Evolutionary conservation across 805 yeast genomes (phyloP).

Genomic region (Isabelozyma pseudorhagii): DNA sequence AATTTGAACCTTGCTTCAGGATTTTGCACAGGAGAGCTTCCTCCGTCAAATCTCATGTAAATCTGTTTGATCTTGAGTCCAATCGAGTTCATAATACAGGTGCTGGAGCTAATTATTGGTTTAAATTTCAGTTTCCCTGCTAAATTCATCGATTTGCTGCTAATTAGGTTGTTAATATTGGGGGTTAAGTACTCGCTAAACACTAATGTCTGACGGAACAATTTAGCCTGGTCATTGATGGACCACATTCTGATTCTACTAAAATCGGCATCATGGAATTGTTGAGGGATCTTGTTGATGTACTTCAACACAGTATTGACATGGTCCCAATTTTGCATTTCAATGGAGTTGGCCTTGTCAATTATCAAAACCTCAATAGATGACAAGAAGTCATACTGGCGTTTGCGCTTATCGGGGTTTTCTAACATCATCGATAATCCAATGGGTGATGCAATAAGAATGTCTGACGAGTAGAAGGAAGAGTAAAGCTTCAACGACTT

Average conservation of each 20-base stretch:
- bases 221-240: slow-evolving; percentile 73
- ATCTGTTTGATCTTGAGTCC: slow-evolving; percentile 67
- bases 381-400: slow-evolving; percentile 78
- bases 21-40: slow-evolving; percentile 52
- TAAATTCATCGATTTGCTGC: slow-evolving; percentile 49
- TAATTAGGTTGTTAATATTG: slow-evolving; percentile 61
- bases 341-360: slow-evolving; percentile 82
- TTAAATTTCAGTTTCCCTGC: slow-evolving; percentile 61
- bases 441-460: slow-evolving; percentile 87
- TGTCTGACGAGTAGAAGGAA: slow-evolving; percentile 79
- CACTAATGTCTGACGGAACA: slow-evolving; percentile 73
- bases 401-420: slow-evolving; percentile 49
- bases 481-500: slow-evolving; percentile 82
- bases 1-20: slow-evolving; percentile 81
- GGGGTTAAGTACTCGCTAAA: slow-evolving; percentile 81
- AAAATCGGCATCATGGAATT: slow-evolving; percentile 80
- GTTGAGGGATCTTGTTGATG: slow-evolving; percentile 73
- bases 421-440: slow-evolving; percentile 78
- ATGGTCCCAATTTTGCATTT: slow-evolving; percentile 93
- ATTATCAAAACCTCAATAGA: slow-evolving; percentile 80
- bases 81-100: slow-evolving; percentile 58
- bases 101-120: slow-evolving; percentile 38
- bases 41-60: slow-evolving; percentile 66
- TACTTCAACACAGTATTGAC: slow-evolving; percentile 61
- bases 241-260: slow-evolving; percentile 91